Evolutionary conservation across 2,329 filamentous ascomycete genomes (phyloP).

Genomic region (Claviceps lovelessii): DNA sequence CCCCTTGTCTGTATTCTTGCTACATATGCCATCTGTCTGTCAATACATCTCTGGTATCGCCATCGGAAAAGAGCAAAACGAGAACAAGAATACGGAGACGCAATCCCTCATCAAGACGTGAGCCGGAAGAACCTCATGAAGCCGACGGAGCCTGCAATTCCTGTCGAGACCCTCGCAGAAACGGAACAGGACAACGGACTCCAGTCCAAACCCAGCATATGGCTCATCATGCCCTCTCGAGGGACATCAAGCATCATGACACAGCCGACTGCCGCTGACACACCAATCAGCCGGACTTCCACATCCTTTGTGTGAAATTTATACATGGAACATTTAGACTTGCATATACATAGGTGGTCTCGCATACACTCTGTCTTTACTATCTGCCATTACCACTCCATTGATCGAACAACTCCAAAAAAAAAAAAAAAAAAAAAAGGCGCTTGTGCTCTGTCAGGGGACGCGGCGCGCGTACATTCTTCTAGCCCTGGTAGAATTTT

Average conservation of each 20-base stretch:
- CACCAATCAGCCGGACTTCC: background rate
- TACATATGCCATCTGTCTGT: conserved; percentile 16
- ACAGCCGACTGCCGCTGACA: background rate
- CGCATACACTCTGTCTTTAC: background rate
- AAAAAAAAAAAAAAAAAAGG: too few relatives aligned
- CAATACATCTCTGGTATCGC: conserved; percentile 15
- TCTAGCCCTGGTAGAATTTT: background rate
- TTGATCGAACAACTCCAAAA: too few relatives aligned
- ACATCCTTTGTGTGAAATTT: background rate
- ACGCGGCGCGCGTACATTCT: background rate
- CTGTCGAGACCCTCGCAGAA: conserved; percentile 9
- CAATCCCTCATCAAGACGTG: conserved; percentile 6
- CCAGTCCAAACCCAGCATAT: conserved; percentile 8
- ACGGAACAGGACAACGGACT: conserved; percentile 4
- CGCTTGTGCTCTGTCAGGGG: too few relatives aligned
- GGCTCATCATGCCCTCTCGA: conserved; percentile 2
- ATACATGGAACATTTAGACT: background rate
- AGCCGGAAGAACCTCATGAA: conserved; percentile 12
- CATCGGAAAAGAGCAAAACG: conserved; percentile 13
- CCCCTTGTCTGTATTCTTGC: conserved; percentile 17
- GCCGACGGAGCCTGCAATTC: conserved; percentile 12
- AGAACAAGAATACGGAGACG: conserved; percentile 8
- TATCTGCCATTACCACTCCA: too few relatives aligned
- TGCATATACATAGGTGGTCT: conserved; percentile 1
- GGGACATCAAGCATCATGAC: background rate